Base-by-base conservation (phyloP, 2,329 filamentous ascomycete genomes). In the Rutstroemia sp. region DNA sequence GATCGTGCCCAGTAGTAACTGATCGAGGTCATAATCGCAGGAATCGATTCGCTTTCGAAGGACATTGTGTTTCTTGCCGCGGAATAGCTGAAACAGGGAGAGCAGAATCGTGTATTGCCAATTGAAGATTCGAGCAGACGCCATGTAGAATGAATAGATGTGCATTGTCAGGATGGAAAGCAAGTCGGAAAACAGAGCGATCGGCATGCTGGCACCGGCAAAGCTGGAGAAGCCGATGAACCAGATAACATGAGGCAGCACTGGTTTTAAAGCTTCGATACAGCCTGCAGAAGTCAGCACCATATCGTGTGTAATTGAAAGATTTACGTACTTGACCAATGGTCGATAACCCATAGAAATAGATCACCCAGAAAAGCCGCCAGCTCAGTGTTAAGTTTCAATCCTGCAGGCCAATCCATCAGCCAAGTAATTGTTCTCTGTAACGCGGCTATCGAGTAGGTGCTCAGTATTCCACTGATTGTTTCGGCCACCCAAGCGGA, bases 71-170 rank as follows among this genome's bases (percentile, higher is more conserved):
- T 99, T 99, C 76, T 96, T 97, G 57, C 94, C 95, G 34, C 92
- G 89, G 70, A 99, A 99, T 9, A 99, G 84, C 70, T 99, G 95
- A 72, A 99, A 99, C n/a, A 99, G 83, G 10, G 92, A 97, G 62
- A 92, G 86, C 62, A 99, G 87, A 60, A 99, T 97, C 3, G 88
- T 95, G 59, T 99, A 84, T 73, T 99, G 94, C 94, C 94, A 99
- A 73, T 97, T 91, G 72, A 92, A 99, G 67, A 99, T 97, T 51
- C 94, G 87, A 2, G 94, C 94, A 8, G 92, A 96, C 16, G 95
- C 92, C 57, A 97, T 86, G 72, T 99, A 99, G 71, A 99, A 99
- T 1, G 88, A 95, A 75, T 97, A 96, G 56, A 99, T 96, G 72
- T 99, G 94, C 38, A 99, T 76, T 1, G 95, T 99, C 58, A 97